Evolutionary conservation across 768 basidiomycete genomes (phyloP).

Genomic region (Serendipita indica): DNA sequence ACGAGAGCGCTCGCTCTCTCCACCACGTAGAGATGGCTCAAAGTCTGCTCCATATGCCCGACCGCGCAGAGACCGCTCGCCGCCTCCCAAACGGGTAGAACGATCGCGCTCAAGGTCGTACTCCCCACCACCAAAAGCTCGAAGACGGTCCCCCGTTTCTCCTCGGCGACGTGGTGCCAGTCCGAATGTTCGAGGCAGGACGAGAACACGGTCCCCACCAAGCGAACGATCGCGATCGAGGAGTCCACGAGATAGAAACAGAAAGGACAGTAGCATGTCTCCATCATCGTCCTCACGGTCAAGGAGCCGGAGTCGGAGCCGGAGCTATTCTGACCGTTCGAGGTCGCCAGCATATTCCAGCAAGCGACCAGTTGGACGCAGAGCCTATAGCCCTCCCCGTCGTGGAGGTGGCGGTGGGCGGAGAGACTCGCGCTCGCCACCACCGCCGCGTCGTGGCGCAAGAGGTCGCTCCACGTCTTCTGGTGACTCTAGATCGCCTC

Average conservation of each 20-base stretch:
- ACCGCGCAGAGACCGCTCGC: background rate
- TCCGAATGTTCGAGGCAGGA: background rate
- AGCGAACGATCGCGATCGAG: background rate
- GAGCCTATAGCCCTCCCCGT: background rate
- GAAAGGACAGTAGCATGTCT: slow-evolving; percentile 1
- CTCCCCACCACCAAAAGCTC: background rate
- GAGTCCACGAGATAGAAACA: background rate
- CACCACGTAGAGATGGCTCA: background rate
- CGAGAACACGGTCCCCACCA: background rate
- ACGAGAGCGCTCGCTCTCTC: background rate
- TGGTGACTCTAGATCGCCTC: background rate
- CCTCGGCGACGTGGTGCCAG: slow-evolving; percentile 3
- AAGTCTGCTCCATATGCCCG: background rate
- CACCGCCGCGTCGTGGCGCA: background rate
- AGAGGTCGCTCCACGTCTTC: background rate
- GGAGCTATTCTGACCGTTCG: slow-evolving; percentile 6
- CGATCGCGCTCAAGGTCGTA: background rate
- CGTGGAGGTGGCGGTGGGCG: background rate
- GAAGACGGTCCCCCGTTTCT: background rate
- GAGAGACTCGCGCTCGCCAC: background rate
- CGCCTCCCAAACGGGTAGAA: background rate
- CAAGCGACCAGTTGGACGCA: background rate
- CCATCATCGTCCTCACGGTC: background rate
- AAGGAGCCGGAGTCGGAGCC: background rate
- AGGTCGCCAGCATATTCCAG: background rate